Conservation (phyloP, 306 rosid genomes). For the Cicer chorassanicum region DNA sequence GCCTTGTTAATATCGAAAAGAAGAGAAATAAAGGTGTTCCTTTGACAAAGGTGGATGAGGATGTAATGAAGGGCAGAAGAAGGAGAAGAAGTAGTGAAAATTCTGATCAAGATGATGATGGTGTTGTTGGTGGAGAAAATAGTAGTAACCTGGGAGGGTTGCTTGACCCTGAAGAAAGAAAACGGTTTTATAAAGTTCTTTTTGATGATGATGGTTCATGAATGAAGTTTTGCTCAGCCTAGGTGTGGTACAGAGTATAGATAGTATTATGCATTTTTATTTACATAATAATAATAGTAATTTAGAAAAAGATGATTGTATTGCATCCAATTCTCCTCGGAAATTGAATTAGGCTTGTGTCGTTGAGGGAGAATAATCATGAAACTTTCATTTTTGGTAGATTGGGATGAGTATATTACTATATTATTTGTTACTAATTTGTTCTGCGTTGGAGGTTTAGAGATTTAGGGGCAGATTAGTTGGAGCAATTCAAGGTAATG, state of each 20-base stretch:
- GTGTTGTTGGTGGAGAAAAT: slow-evolving; percentile 45
- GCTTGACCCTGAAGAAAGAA: slow-evolving; percentile 90
- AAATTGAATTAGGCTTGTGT: slow-evolving; percentile 1
- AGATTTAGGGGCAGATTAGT: neutral
- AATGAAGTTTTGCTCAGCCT: slow-evolving; percentile 41
- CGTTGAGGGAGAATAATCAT: neutral
- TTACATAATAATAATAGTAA: neutral
- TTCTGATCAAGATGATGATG: slow-evolving; percentile 50
- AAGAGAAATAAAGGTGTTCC: slow-evolving; percentile 62
- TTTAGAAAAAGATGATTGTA: slow-evolving; percentile 4
- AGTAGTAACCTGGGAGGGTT: slow-evolving; percentile 56
- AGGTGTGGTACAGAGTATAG: slow-evolving; percentile 7
- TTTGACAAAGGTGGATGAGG: slow-evolving; percentile 52
- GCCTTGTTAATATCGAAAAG: slow-evolving; percentile 60
- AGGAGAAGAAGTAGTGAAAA: slow-evolving; percentile 45
- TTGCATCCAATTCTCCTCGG: neutral
- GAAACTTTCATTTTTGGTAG: neutral
- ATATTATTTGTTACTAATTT: neutral
- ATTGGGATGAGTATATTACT: neutral
- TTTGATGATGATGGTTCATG: slow-evolving; percentile 70
- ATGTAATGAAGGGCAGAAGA: slow-evolving; percentile 45
- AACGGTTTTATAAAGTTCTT: slow-evolving; percentile 77
- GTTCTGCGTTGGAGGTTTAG: slow-evolving; percentile 9
- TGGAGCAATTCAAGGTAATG: slow-evolving; percentile 6
- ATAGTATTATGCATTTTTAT: neutral